phyloP scores from a whole-genome alignment of 2,329 filamentous ascomycete genomes.

The Fusarium armeniacum region DNA sequence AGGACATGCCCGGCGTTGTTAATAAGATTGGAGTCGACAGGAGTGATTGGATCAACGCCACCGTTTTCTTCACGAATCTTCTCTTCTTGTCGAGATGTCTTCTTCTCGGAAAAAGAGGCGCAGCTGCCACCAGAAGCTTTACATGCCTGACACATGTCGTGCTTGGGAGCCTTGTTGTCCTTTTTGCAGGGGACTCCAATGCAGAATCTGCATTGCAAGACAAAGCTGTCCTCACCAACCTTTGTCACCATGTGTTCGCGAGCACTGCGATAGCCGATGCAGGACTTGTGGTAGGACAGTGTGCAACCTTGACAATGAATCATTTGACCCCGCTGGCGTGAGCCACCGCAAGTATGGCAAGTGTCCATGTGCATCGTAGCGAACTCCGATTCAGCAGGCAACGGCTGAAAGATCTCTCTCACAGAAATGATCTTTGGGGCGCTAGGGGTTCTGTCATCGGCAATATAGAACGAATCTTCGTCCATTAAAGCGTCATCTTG shows the following conservation, averaged over 20 bases:
- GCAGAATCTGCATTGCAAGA: constrained; percentile 91
- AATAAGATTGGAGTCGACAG: constrained; percentile 72
- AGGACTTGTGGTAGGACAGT: constrained; percentile 83
- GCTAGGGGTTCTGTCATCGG: constrained; percentile 61
- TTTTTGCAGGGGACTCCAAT: constrained; percentile 77
- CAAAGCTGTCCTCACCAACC: constrained; percentile 79
- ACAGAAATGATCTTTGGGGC: constrained; percentile 72
- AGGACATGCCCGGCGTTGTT: constrained; percentile 83
- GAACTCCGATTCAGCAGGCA: constrained; percentile 76
- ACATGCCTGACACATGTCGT: constrained; percentile 81
- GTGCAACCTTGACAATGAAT: constrained; percentile 94
- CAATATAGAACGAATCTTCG: constrained; percentile 68
- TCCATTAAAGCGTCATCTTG: constrained; percentile 68
- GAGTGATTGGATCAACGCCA: constrained; percentile 80
- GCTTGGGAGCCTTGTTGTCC: constrained; percentile 76
- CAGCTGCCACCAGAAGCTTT: constrained; percentile 76
- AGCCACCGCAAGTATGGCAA: constrained; percentile 77
- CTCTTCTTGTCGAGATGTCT: constrained; percentile 85
- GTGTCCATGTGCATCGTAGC: constrained; percentile 74
- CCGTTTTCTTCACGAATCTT: constrained; percentile 82
- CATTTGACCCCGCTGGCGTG: constrained; percentile 71
- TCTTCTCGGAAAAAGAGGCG: constrained; percentile 77
- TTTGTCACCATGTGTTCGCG: constrained; percentile 95
- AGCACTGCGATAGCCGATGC: constrained; percentile 78
- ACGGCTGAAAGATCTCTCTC: constrained; percentile 78